Percentiles rank a stretch among this genome's conserved stretches.
Evolutionary conservation across 495 filamentous ascomycete species (phyloP).

Genomic region (Hamigera avellanea): DNA sequence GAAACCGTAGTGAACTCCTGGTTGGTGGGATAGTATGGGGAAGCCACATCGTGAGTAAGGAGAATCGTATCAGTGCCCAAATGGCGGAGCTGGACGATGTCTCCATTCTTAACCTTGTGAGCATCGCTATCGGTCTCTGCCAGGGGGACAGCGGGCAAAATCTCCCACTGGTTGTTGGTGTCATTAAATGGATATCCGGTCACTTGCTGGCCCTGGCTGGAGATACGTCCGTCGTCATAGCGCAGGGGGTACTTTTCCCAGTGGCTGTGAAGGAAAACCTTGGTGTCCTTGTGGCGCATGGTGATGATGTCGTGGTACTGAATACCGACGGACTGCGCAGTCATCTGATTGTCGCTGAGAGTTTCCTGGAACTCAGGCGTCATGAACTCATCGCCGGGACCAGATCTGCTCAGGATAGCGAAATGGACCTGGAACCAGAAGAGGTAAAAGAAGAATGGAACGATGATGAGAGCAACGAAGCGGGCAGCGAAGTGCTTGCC

Average conservation of each 20-base stretch:
- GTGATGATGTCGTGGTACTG: slow-evolving; percentile 85
- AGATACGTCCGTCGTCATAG: slow-evolving; percentile 95
- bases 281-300: slow-evolving; percentile 92
- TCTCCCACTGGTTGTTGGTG: slow-evolving; percentile 98
- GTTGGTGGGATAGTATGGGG: slow-evolving; percentile 92
- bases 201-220: slow-evolving; percentile 94
- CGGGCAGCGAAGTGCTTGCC: slow-evolving; percentile 84
- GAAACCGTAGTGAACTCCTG: slow-evolving; percentile 91
- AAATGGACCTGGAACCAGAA: slow-evolving; percentile 99
- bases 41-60: slow-evolving; percentile 96
- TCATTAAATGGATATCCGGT: slow-evolving; percentile 97
- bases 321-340: slow-evolving; percentile 69
- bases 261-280: slow-evolving; percentile 91
- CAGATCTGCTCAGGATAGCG: slow-evolving; percentile 73
- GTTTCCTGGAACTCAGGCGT: slow-evolving; percentile 96
- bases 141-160: slow-evolving; percentile 54
- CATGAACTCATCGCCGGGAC: slow-evolving; percentile 98
- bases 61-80: slow-evolving; percentile 78
- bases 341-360: slow-evolving; percentile 85
- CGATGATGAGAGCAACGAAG: slow-evolving; percentile 65
- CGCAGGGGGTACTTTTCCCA: slow-evolving; percentile 78
- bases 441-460: slow-evolving; percentile 94
- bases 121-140: slow-evolving; percentile 39
- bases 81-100: slow-evolving; percentile 80
- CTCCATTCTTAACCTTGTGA: slow-evolving; percentile 68